These are phyloP conservation scores for Phytophthora cryptogea DNA, from an alignment of 352 stramenopile species.

Conservation along the genomic window DNA sequence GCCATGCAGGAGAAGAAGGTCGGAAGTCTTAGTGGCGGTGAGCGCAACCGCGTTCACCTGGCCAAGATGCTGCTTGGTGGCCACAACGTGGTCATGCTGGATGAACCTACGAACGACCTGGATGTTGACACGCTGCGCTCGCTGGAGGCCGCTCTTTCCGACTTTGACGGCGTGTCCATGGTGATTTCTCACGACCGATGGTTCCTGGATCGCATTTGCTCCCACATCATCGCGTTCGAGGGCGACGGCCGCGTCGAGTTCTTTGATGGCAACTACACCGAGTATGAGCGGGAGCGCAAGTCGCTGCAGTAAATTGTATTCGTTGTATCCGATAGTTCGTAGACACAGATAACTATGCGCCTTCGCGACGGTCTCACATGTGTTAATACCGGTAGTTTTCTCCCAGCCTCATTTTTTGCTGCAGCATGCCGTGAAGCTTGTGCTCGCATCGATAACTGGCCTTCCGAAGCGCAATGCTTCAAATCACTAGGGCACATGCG, in stretches of 20 bases:
- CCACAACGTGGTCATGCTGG: slow-evolving; percentile 89
- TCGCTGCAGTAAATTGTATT: slow-evolving; percentile 7
- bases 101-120: slow-evolving; percentile 89
- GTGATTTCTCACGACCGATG: slow-evolving; percentile 96
- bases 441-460: background rate
- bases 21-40: slow-evolving; percentile 72
- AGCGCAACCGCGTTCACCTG: slow-evolving; percentile 86
- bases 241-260: slow-evolving; percentile 70
- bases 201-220: slow-evolving; percentile 95
- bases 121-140: slow-evolving; percentile 88
- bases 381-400: too few species aligned
- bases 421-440: background rate
- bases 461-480: background rate
- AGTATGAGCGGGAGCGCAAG: slow-evolving; percentile 84
- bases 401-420: too few species aligned
- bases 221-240: slow-evolving; percentile 88
- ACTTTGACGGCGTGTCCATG: slow-evolving; percentile 93
- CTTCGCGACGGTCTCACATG: background rate
- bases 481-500: background rate
- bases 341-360: background rate
- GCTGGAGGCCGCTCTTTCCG: slow-evolving; percentile 82
- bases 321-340: background rate
- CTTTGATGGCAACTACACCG: slow-evolving; percentile 89
- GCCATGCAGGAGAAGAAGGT: slow-evolving; percentile 88
- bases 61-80: slow-evolving; percentile 85